Base-by-base conservation (phyloP, 805 yeast species). In the Candida michaelii region DNA sequence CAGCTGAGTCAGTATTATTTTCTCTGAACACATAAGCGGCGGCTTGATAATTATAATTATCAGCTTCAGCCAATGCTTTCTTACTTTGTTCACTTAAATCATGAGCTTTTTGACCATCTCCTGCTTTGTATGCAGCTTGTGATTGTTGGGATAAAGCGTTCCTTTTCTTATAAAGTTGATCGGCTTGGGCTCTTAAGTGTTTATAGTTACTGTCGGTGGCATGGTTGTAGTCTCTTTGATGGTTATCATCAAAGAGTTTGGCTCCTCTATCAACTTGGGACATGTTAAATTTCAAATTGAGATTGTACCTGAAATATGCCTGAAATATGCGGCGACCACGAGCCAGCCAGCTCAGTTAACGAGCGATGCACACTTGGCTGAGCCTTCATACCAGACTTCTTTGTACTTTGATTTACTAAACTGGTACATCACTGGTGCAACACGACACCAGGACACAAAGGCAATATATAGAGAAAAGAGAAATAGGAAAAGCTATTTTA, bases 1-100 rank as follows among this genome's bases (percentile, higher is more conserved):
- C 73, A 24, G 77, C 82, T n/a, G 91, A 82, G 56, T 90, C 97
- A 30, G 87, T 78, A 58, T 91, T 91, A 62, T 91, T 91, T 50
- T 85, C 90, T 32, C 82, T 70, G 60, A 91, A 91, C 1, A 87
- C 96, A 56, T 83, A 89, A 60, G 83, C 88, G 1, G 97, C 97
- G 3, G 98, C 99, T 61, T 82, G 79, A 14, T 71, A 66, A 63
- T 90, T 90, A 58, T 73, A 79, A 29, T 69, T 59, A 33, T 89
- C 95, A 25, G 89, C 93, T 49, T 82, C 65, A 0, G 56, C 63
- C 21, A 69, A 70, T 46, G 79, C 80, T 46, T 73, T 59, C 56
- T 87, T 83, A 24, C 91, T 83, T 56, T 82, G 66, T 27, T 78
- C 80, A 39, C 95, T 84, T 45, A 86, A 69, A 46, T 79, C 78